Base-by-base conservation (phyloP, 805 yeast species). In the Teunomyces atbi region DNA sequence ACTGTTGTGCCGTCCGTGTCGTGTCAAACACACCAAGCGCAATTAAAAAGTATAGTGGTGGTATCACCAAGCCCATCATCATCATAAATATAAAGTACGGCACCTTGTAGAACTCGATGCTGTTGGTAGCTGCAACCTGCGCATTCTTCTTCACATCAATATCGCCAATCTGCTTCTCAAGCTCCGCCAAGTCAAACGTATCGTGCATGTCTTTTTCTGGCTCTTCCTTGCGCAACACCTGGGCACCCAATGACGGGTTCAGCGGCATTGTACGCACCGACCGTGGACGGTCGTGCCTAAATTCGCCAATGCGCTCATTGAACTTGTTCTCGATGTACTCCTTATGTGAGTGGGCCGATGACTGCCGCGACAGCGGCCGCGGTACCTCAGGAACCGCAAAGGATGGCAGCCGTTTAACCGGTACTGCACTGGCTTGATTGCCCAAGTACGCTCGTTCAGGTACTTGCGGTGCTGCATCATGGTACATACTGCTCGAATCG, bases 41-140 rank as follows among this genome's bases (percentile, higher is more conserved):
- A 8, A 71, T 38, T 15, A 70, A 54, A 35, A 70, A 69, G 46
- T 60, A 71, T n/a, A 71, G 48, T 5, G 76, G 76, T 21, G 73
- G 73, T 1, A 66, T 53, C 6, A 71, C 40, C 5, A 71, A 55
- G 2, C 71, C 74, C 6, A 63, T 12, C 3, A 57, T 44, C 71
- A 68, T 61, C 57, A 68, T 51, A 6, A 53, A 10, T 4, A 47
- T 26, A 53, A 67, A 68, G 35, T 43, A 37, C 13, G 26, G 33
- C 33, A 20, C 18, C 32, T 37, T 39, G 45, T 45, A 49, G 26
- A 37, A 15, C 34, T 29, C 12, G 28, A 39, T 30, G 16, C 15
- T 15, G 16, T 30, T 30, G 10, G 16, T 1, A 13, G 33, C 30
- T n/a, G 18, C 46, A 28, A 23, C 6, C 23, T 11, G 16, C 26